phyloP scores from a whole-genome alignment of 2,329 filamentous ascomycete genomes.

The Arthrobotrys conoides region DNA sequence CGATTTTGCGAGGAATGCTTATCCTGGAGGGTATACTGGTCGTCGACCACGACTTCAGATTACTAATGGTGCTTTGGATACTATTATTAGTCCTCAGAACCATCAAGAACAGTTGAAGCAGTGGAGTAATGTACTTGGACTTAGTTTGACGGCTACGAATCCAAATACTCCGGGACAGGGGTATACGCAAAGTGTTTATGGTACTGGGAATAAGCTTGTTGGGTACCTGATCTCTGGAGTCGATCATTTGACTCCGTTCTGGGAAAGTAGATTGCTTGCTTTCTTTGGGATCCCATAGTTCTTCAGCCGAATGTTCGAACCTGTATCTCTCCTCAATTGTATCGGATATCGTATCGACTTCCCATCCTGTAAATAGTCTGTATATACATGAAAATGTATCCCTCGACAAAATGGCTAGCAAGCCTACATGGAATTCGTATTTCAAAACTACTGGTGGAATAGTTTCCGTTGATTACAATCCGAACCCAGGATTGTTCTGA shows the following conservation, averaged over 20 bases:
- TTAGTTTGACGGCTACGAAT: slow-evolving; percentile 63
- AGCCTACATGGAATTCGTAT: too few relatives aligned
- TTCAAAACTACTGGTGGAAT: too few relatives aligned
- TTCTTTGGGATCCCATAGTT: slow-evolving; percentile 19
- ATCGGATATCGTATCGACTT: background rate
- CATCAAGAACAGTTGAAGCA: slow-evolving; percentile 69
- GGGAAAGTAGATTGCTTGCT: slow-evolving; percentile 60
- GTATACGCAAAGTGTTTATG: slow-evolving; percentile 65
- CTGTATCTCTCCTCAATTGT: background rate
- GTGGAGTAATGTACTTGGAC: slow-evolving; percentile 67
- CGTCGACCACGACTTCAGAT: slow-evolving; percentile 67
- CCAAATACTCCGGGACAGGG: slow-evolving; percentile 63
- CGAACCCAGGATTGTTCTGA: too few relatives aligned
- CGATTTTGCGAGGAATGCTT: slow-evolving; percentile 65
- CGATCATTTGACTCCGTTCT: slow-evolving; percentile 64
- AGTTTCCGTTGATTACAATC: too few relatives aligned
- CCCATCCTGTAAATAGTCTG: background rate
- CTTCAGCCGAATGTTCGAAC: too few relatives aligned
- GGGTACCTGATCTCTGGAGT: slow-evolving; percentile 65
- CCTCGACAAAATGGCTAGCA: too few relatives aligned
- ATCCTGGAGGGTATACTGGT: slow-evolving; percentile 66
- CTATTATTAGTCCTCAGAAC: slow-evolving; percentile 67
- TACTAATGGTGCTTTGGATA: slow-evolving; percentile 67
- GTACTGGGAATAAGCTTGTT: slow-evolving; percentile 65
- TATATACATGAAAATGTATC: too few relatives aligned